These are phyloP conservation scores for Candida peoriensis DNA, from an alignment of 805 yeast species.

Conservation along the genomic window DNA sequence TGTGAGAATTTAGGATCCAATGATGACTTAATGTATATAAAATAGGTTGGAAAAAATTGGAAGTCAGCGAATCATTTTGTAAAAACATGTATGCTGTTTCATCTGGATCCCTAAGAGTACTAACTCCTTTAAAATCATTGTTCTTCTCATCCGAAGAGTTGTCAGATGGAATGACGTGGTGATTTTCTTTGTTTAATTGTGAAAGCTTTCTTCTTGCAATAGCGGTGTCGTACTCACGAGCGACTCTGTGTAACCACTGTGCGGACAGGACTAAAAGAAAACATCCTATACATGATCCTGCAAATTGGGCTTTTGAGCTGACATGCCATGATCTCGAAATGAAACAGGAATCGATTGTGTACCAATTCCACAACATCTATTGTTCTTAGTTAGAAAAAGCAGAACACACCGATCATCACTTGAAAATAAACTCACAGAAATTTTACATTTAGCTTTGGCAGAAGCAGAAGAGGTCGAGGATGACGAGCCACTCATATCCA, in stretches of 20 bases:
- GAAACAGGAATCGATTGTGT: slow-evolving; percentile 61
- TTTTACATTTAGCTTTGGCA: slow-evolving; percentile 23
- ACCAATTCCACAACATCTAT: slow-evolving; percentile 70
- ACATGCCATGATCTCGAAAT: slow-evolving; percentile 62
- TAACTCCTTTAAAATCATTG: slow-evolving; percentile 1
- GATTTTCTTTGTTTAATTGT: slow-evolving; percentile 6
- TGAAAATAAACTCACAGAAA: slow-evolving; percentile 16
- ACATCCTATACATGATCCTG: slow-evolving; percentile 72
- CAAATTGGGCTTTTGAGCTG: slow-evolving; percentile 52
- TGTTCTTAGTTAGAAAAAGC: neutral
- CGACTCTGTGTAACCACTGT: slow-evolving; percentile 51
- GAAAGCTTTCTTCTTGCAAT: slow-evolving; percentile 24
- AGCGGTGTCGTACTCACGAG: slow-evolving; percentile 46
- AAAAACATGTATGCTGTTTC: slow-evolving; percentile 13
- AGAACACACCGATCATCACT: neutral
- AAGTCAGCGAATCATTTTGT: slow-evolving; percentile 9
- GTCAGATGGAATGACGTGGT: slow-evolving; percentile 1
- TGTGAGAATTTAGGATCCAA: slow-evolving; percentile 22
- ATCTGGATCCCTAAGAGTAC: slow-evolving; percentile 5
- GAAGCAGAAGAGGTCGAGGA: slow-evolving; percentile 4
- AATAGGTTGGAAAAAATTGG: slow-evolving; percentile 19
- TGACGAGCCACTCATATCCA: slow-evolving; percentile 14
- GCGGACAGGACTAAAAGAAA: slow-evolving; percentile 51
- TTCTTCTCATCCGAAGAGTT: slow-evolving; percentile 3
- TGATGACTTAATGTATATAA: slow-evolving; percentile 22